Evolutionary conservation across 148 eudicot genomes (phyloP).

Genomic region (Nyssa sinensis): DNA sequence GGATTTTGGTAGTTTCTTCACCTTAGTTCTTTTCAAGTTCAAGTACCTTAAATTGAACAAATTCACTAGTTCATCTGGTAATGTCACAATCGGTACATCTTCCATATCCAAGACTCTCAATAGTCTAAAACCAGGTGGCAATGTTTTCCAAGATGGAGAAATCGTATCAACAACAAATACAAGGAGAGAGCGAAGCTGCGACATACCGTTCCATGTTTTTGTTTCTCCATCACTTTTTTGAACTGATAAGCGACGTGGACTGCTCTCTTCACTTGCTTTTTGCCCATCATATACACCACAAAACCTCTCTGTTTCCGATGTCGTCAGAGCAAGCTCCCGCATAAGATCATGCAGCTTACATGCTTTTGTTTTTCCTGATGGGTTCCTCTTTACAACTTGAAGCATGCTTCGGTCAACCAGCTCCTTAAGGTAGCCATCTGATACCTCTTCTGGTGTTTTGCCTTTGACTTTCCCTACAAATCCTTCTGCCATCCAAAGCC

Average conservation of each 20-base stretch:
- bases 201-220: not conserved
- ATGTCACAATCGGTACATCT: not conserved
- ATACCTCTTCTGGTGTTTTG: no score
- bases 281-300: not conserved
- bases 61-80: conserved; percentile 14
- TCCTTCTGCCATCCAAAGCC: no score
- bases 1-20: conserved; percentile 1
- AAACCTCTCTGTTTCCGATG: no score
- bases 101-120: conserved; percentile 10
- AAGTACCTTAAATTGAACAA: conserved; percentile 14
- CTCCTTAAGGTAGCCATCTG: not conserved
- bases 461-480: no score
- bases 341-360: not conserved
- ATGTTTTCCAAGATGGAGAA: not conserved
- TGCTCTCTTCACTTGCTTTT: not conserved
- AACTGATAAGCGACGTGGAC: not conserved
- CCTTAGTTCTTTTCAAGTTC: not conserved
- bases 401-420: not conserved
- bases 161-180: not conserved
- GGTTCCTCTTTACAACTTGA: not conserved
- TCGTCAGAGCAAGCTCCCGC: not conserved
- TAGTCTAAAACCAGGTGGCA: not conserved
- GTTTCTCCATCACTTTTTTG: not conserved
- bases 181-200: conserved; percentile 11
- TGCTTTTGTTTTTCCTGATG: not conserved